These are phyloP conservation scores for Batkoa obscura DNA, from an alignment of 371 early-diverging fungal genomes.

Conservation along the genomic window DNA sequence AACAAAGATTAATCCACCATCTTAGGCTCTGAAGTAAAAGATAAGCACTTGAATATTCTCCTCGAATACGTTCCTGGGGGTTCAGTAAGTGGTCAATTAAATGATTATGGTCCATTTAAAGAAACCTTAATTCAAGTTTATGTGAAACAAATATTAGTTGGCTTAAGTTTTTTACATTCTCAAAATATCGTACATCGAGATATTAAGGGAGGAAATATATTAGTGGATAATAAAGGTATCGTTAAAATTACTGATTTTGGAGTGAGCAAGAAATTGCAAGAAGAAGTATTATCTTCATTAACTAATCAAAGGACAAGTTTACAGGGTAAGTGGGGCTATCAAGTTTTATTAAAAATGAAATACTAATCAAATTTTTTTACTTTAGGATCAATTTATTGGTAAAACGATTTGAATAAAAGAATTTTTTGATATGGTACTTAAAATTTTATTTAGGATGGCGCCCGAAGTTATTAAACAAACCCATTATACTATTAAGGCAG, in stretches of 20 bases:
- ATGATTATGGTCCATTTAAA: constrained; percentile 72
- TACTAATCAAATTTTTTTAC: too few relatives aligned
- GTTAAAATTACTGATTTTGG: constrained; percentile 99
- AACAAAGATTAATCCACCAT: neutral
- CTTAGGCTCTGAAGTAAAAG: constrained; percentile 64
- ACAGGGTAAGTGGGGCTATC: too few relatives aligned
- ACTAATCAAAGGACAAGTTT: constrained; percentile 55
- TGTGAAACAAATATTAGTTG: constrained; percentile 79
- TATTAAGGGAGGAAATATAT: constrained; percentile 87
- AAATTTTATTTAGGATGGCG: constrained; percentile 85
- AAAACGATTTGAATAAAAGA: too few relatives aligned
- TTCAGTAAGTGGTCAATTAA: constrained; percentile 67
- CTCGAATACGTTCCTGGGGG: constrained; percentile 99
- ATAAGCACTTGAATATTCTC: constrained; percentile 75
- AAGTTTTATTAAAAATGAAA: too few relatives aligned
- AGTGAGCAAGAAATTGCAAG: constrained; percentile 84
- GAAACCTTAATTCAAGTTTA: constrained; percentile 64
- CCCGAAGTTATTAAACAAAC: constrained; percentile 74
- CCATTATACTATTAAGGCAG: constrained; percentile 61
- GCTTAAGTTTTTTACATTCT: constrained; percentile 85
- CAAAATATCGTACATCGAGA: constrained; percentile 95
- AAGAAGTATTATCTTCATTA: constrained; percentile 23
- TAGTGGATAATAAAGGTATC: constrained; percentile 76
- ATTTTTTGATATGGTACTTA: too few relatives aligned
- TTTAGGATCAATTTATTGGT: too few relatives aligned